These are phyloP conservation scores for Tolypocladium nubicola DNA, from an alignment of 2,329 filamentous ascomycete species.

Conservation along the genomic window DNA sequence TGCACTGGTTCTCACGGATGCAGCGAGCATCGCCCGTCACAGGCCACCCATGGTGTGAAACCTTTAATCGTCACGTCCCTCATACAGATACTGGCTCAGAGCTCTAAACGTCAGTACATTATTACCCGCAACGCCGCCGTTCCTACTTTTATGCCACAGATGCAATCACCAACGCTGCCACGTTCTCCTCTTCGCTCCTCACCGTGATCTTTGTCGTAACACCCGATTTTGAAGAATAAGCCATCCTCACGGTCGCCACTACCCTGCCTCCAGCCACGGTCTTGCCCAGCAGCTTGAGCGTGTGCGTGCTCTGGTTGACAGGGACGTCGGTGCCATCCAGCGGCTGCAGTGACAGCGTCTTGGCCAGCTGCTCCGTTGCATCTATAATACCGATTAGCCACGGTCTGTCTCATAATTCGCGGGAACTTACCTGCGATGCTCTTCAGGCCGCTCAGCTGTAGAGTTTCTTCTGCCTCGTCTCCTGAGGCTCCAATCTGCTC, in stretches of 20 bases:
- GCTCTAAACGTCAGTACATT: constrained; percentile 20
- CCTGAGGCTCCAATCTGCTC: constrained; percentile 83
- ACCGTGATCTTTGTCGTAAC: constrained; percentile 94
- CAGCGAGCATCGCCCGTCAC: not conserved
- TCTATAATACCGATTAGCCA: constrained; percentile 41
- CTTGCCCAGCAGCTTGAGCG: constrained; percentile 92
- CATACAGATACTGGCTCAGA: not conserved
- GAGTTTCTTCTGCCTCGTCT: constrained; percentile 82
- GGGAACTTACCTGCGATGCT: constrained; percentile 73
- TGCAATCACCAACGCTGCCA: constrained; percentile 74
- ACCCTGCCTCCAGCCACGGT: constrained; percentile 85
- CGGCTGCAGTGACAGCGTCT: constrained; percentile 80
- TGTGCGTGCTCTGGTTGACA: constrained; percentile 80
- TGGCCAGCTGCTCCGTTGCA: constrained; percentile 82
- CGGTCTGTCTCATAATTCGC: not conserved
- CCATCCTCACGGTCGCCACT: constrained; percentile 82
- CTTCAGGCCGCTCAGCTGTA: constrained; percentile 80
- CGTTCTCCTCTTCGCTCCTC: constrained; percentile 83
- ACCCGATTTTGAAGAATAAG: constrained; percentile 81
- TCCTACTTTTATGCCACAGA: constrained; percentile 58
- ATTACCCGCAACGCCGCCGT: constrained; percentile 25
- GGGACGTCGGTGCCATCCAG: constrained; percentile 90
- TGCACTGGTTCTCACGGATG: not conserved
- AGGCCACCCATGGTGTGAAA: not conserved
- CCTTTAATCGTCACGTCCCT: not conserved